Base-by-base conservation (phyloP, 2,329 filamentous ascomycete species). In the Penicillium sp. region DNA sequence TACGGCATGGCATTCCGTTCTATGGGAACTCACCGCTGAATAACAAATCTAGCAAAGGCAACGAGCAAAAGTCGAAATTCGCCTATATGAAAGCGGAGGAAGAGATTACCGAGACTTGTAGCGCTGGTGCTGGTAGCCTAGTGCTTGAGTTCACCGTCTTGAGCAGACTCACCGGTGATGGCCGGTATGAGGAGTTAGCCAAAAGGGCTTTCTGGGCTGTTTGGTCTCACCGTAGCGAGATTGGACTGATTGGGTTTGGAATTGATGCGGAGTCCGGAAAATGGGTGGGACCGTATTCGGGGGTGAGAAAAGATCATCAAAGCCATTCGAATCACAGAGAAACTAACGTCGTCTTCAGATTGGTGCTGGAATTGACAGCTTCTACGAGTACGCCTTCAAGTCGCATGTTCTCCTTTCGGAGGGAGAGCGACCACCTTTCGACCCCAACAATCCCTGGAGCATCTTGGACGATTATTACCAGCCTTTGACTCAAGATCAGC, bases 341-440 rank as follows among this genome's bases (percentile, higher is more conserved):
- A 52, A 49, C 59, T 65, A 59, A 65, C 46, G n/a, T 48, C 11
- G 6, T 53, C 13, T 38, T 16, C 55, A 81, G 80, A 96, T 99
- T 68, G 95, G 95, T 53, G 95, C 95, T 7, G 95, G 95, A 42
- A 92, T 97, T 71, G 95, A 99, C 79, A 97, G 93, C 78, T 99
- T 99, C 79, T 98, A 97, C 72, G 95, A 99, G 78, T 99, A 99
- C 77, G 93, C 95, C 3, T 84, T 98, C 70, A 99, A 99, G 78
- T 93, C 93, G 19, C 89, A 97, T 73, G 91, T 99, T 61, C 79
- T 99, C 26, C 85, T 98, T 25, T 97, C 94, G 2, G 91, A 92
- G 1, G 87, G 90, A 60, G 83, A 75, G 28, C 74, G 71, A 22
- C 72, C 75, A 11, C 62, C 65, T 4, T 72, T 73, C 52, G 69